Evolutionary conservation across 495 filamentous ascomycete species (phyloP).

Genomic region (Xylaria flabelliformis): DNA sequence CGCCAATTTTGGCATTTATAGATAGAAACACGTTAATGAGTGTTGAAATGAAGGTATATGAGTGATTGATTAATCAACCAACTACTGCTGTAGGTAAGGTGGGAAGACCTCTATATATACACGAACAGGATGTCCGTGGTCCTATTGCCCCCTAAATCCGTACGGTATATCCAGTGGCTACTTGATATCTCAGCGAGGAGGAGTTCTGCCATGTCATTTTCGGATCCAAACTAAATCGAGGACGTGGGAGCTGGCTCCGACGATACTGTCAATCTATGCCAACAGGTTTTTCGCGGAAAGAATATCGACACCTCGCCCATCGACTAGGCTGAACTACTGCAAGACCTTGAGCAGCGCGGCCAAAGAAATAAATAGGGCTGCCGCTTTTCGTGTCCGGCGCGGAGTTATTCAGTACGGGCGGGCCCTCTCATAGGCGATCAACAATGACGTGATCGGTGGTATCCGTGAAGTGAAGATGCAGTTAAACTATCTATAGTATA

Average conservation of each 20-base stretch:
- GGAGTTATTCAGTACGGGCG: background rate
- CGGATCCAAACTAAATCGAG: background rate
- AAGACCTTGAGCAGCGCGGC: background rate
- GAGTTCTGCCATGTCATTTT: background rate
- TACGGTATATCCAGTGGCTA: no score
- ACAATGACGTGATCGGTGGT: background rate
- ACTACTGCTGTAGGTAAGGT: no score
- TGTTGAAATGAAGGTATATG: no score
- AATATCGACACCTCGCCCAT: background rate
- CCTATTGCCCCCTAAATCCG: no score
- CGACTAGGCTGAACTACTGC: background rate
- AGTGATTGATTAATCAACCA: no score
- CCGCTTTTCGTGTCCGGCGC: background rate
- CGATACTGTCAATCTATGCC: background rate
- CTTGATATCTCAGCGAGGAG: background rate
- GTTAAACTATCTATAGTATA: background rate
- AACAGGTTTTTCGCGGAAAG: background rate
- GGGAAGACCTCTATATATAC: no score
- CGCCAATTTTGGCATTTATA: no score
- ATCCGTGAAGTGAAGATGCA: background rate
- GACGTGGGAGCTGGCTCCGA: background rate
- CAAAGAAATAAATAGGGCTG: background rate
- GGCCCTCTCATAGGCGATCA: background rate
- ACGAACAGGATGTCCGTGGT: no score
- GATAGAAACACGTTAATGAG: no score